Base-by-base conservation (phyloP, 306 rosid genomes). In the Leucaena leucocephala region DNA sequence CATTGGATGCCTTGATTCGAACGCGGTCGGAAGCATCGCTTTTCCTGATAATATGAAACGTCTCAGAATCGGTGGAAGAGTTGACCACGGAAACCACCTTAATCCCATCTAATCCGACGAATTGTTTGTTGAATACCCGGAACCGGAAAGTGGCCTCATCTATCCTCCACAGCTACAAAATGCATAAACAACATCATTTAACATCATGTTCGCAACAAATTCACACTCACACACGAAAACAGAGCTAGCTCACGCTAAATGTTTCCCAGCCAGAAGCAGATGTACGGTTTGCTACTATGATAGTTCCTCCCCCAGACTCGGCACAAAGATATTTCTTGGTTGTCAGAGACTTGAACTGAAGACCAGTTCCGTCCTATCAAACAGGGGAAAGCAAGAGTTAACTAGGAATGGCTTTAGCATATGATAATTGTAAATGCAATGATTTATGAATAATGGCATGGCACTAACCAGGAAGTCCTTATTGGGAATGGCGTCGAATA, bases 231-330 rank as follows among this genome's bases (percentile, higher is more conserved):
- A 27, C 27, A 27, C 27, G 27, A 0, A 27, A 27, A 27, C 27
- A 72, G 14, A 14, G 7, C 6, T 21, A 19, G 15, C 87, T 71
- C 63, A 90, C 93, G 45, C 6, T 75, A 70, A 89, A 93, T 58
- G 88, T 89, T 87, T 93, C 97, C 98, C 97, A 93, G 63, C 86
- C 79, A 0, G 94, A 88, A 82, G 93, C 88, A 13, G 82, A 9
- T 2, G 89, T 73, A 57, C 97, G 86, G 64, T 93, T 89, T n/a
- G 93, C 94, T 59, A 89, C 98, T 13, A 91, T 69, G 71, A 82
- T 87, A 63, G 86, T 84, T 84, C 93, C 97, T 76, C 98, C 98
- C 48, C 97, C 97, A 0, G 19, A 46, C 65, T 93, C 98, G 3
- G 97, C 93, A 57, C 79, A 79, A 0, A 89, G 85, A 68, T 87